Base-by-base conservation (phyloP, 208 protist species). In the Leptomonas pyrrhocoris region DNA sequence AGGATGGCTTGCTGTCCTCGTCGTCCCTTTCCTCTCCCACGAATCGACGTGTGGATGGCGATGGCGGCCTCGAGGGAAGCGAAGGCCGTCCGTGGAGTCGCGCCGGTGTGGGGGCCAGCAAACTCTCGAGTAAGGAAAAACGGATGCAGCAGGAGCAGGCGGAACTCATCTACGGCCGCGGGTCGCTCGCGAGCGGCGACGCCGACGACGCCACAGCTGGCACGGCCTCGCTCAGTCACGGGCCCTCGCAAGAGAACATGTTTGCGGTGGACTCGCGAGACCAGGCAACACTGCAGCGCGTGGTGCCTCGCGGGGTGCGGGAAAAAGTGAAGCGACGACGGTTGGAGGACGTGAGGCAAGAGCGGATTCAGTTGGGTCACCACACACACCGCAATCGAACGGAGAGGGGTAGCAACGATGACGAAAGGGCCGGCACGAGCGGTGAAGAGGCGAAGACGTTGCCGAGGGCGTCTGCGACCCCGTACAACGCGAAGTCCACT, bases 161-260 rank as follows among this genome's bases (percentile, higher is more conserved):
- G 28, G 81, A 89, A 69, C 72, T 75, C 38, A 81, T 92, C 48
- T 94, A 94, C 66, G 86, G 86, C 50, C 49, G 67, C 38, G 56
- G 62, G 27, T 38, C 40, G 1, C 50, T 79, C 40, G 63, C 63
- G 4, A 45, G 21, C 9, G 59, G 4, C n/a, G 70, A 72, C 16
- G 48, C 63, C 8, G 66, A 71, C 45, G 51, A 53, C 40, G 46
- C 23, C 0, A 64, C 19, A 18, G 19, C 28, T 21, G 27, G 49
- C 48, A 38, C 21, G 13, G 28, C 36, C 8, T 18, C 21, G 48
- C 36, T 28, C 30, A 63, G 59, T 15, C 27, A 42, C 25, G 59
- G 45, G 13, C 18, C 64, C 2, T 67, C 36, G 49, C 59, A 64
- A 60, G 67, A 83, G 30, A 30, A 71, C 54, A 68, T 81, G 64